A percentile compares a stretch with the other conserved stretches of the same genome.
Conservation (phyloP, 805 yeast species). For the Candida khao-thaluensis region DNA sequence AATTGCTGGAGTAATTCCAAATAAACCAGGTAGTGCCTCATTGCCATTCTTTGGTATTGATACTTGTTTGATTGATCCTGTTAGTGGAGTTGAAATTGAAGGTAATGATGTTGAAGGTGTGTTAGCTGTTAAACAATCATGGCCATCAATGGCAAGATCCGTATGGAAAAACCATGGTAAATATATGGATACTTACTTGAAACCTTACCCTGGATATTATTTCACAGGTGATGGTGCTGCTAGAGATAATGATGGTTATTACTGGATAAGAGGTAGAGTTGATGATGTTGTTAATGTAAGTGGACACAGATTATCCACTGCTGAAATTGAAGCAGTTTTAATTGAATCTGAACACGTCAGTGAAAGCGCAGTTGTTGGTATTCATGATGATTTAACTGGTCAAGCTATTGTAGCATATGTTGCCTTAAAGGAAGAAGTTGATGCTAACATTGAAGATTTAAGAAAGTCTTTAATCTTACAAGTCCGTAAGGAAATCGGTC, state of each 20-base stretch:
- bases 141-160: constrained; percentile 88
- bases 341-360: constrained; percentile 69
- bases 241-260: constrained; percentile 78
- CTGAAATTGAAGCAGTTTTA: constrained; percentile 83
- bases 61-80: constrained; percentile 71
- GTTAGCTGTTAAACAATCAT: constrained; percentile 63
- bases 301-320: constrained; percentile 85
- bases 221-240: constrained; percentile 93
- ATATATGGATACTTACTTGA: constrained; percentile 76
- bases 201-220: constrained; percentile 78
- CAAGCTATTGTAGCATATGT: constrained; percentile 85
- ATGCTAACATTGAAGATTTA: constrained; percentile 49
- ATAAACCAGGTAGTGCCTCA: constrained; percentile 84
- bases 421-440: constrained; percentile 57
- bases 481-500: constrained; percentile 78
- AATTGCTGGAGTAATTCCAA: constrained; percentile 71
- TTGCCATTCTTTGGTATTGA: constrained; percentile 83
- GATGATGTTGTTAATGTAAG: constrained; percentile 88
- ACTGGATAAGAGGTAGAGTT: constrained; percentile 84
- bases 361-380: constrained; percentile 83
- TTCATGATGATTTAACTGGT: constrained; percentile 80
- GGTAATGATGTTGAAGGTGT: constrained; percentile 82
- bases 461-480: constrained; percentile 66
- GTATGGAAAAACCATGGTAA: constrained; percentile 76
- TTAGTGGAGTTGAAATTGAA: constrained; percentile 62